Evolutionary conservation across 768 basidiomycete genomes (phyloP).

Genomic region (Leccinum truebloodii): DNA sequence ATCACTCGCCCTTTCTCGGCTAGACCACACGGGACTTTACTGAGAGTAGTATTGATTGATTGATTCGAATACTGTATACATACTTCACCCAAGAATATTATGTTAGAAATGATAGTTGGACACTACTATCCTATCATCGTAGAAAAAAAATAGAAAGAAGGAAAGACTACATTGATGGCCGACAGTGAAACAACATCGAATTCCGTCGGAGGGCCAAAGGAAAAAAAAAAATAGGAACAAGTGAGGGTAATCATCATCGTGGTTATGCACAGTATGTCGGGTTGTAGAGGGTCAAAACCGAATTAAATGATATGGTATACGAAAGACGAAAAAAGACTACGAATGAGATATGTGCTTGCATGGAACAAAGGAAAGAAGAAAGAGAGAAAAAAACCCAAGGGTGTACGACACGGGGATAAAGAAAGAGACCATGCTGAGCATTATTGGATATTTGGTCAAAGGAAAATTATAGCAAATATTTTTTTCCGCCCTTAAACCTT

Average conservation of each 20-base stretch:
- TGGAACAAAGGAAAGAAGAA: slow-evolving; percentile 1
- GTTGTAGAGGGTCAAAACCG: slow-evolving; percentile 9
- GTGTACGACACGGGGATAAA: slow-evolving; percentile 5
- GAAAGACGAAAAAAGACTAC: slow-evolving; percentile 6
- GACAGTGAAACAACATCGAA: not conserved
- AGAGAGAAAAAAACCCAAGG: not conserved
- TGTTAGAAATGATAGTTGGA: slow-evolving; percentile 11
- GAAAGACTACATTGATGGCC: not conserved
- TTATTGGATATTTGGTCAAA: slow-evolving; percentile 31
- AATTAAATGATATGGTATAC: slow-evolving; percentile 30
- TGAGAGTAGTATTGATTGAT: not conserved
- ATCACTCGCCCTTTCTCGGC: not conserved
- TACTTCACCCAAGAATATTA: slow-evolving; percentile 16
- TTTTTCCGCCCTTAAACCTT: slow-evolving; percentile 35
- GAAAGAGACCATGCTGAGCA: slow-evolving; percentile 21
- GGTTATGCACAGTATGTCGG: slow-evolving; percentile 26
- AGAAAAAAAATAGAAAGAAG: not conserved
- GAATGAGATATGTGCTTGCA: slow-evolving; percentile 14
- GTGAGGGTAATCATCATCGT: slow-evolving; percentile 3
- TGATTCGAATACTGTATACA: slow-evolving; percentile 6
- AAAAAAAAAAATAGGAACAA: not conserved
- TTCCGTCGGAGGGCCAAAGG: not conserved
- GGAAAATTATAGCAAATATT: slow-evolving; percentile 12
- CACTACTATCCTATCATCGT: slow-evolving; percentile 15
- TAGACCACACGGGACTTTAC: not conserved